These are phyloP conservation scores for Zygnema cylindricum DNA, from an alignment of 139 green algal genomes.

Conservation along the genomic window DNA sequence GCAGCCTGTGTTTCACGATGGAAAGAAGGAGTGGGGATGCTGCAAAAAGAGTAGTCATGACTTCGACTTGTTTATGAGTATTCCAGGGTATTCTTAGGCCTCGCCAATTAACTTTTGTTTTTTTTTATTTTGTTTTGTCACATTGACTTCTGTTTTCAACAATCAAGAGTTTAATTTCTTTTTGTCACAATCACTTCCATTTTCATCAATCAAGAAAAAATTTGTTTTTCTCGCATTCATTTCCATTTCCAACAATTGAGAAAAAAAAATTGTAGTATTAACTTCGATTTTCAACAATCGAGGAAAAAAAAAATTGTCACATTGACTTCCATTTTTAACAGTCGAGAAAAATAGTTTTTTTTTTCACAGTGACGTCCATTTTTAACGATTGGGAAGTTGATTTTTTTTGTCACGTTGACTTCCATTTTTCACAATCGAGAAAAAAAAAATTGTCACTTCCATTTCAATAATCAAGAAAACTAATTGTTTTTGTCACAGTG, in stretches of 20 bases:
- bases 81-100: constrained; percentile 50
- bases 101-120: constrained; percentile 9
- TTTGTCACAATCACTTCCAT: neutral
- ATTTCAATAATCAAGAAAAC: no score
- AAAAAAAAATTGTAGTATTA: neutral
- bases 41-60: constrained; percentile 62
- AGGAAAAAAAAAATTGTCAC: no score
- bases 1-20: constrained; percentile 67
- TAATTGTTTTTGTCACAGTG: no score
- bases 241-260: neutral
- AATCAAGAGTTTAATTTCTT: neutral
- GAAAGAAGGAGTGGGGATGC: constrained; percentile 66
- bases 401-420: no score
- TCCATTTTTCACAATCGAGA: no score
- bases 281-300: no score
- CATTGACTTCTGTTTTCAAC: neutral
- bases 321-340: no score
- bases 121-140: neutral
- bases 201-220: neutral
- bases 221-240: neutral
- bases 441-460: no score
- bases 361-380: no score
- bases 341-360: no score
- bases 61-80: constrained; percentile 63
- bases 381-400: no score